Base-by-base conservation (phyloP, 768 basidiomycete genomes). In the Rhizopogon roseolus region DNA sequence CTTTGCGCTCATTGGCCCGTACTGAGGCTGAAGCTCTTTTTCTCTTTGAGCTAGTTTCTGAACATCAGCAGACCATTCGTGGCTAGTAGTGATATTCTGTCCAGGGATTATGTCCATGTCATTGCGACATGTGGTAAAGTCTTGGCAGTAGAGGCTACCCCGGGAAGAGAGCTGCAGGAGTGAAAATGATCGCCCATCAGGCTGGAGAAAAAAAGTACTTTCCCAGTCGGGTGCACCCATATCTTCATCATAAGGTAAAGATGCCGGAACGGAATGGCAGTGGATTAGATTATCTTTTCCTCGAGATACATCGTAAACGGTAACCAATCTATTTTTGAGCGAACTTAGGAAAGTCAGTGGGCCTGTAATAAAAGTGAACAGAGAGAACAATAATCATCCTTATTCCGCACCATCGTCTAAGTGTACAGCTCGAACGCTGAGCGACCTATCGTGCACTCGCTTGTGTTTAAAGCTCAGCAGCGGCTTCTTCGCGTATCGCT, bases 401-500 rank as follows among this genome's bases (percentile, higher is more conserved):
- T 52, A 41, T 46, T 49, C 57, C 66, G 43, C 57, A 73, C 79
- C 66, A 27, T 63, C 60, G 28, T 60, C 59, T 8, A 75, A 56
- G 13, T 60, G 62, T 3, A 79, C 55, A 6, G 79, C 81, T 4
- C 68, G 60, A 0, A 72, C 64, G 42, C 70, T 66, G 16, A 91
- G 74, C 4, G 80, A 81, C 17, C 81, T 76, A 63, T 92, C 89
- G 45, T 70, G 76, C 37, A 76, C 71, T 17, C 88, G 75, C 45
- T 75, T 70, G 64, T 93, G 90, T 51, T 76, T 80, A 58, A 78
- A 78, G 4, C 77, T 80, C 8, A 92, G 58, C 4, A 91, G 62
- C 6, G 88, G 86, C 54, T 71, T 80, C 22, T 64, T 64, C n/a
- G 76, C 67, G 60, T 75, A 78, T 32, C 89, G 79, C 28, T 74